Evolutionary conservation across 1,284 basidiomycete species (phyloP).

Genomic region (Naganishia sp.): DNA sequence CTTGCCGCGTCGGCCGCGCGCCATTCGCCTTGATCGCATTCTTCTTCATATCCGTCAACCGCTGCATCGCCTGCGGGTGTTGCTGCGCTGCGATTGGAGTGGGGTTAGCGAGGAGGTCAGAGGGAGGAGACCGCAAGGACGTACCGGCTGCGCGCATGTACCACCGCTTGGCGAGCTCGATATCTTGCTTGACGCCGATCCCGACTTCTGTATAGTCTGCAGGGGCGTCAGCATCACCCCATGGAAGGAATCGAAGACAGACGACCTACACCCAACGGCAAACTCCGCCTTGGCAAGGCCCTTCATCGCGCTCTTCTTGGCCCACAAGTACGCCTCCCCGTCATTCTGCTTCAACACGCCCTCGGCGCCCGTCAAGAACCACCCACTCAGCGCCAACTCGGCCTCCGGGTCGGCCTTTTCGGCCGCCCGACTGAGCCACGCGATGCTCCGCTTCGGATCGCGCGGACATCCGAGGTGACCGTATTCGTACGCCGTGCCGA

Average conservation of each 20-base stretch:
- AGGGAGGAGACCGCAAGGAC: slow-evolving; percentile 39
- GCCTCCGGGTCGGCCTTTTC: slow-evolving; percentile 93
- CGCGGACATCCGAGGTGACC: slow-evolving; percentile 85
- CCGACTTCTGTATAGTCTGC: slow-evolving; percentile 90
- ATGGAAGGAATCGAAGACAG: too few species aligned
- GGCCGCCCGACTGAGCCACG: slow-evolving; percentile 98
- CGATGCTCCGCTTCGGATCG: slow-evolving; percentile 89
- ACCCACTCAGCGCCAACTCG: slow-evolving; percentile 92
- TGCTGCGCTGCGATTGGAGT: slow-evolving; percentile 7
- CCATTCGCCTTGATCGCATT: slow-evolving; percentile 54
- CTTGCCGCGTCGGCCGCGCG: slow-evolving; percentile 79
- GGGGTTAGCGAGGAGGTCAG: background rate
- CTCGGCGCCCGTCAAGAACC: slow-evolving; percentile 91
- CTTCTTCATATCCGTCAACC: slow-evolving; percentile 39
- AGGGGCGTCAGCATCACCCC: slow-evolving; percentile 22
- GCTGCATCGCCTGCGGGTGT: slow-evolving; percentile 45
- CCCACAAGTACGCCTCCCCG: slow-evolving; percentile 96
- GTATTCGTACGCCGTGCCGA: slow-evolving; percentile 94
- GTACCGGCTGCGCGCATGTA: slow-evolving; percentile 95
- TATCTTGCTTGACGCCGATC: slow-evolving; percentile 93
- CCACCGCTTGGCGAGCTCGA: slow-evolving; percentile 96
- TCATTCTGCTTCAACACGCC: slow-evolving; percentile 96
- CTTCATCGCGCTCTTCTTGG: slow-evolving; percentile 87
- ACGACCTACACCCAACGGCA: slow-evolving; percentile 72
- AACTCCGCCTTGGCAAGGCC: slow-evolving; percentile 92